These are phyloP conservation scores for Vaccinium vitisidaea DNA, from an alignment of 148 eudicot species.

Conservation along the genomic window DNA sequence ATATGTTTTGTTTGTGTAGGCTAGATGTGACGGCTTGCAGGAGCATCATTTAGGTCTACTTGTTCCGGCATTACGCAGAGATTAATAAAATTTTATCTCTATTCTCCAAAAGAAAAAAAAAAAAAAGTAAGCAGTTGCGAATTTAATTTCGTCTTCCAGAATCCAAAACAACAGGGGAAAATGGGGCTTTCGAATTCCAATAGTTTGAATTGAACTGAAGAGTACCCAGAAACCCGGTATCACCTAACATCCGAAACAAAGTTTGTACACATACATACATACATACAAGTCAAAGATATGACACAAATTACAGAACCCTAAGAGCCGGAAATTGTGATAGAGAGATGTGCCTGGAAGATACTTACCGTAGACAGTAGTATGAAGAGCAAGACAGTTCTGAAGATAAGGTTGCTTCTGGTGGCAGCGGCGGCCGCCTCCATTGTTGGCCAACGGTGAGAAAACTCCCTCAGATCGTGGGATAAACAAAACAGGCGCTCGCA, in stretches of 20 bases:
- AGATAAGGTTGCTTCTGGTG: background rate
- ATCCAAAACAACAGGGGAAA: background rate
- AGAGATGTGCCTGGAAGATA: background rate
- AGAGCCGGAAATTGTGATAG: background rate
- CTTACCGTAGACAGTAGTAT: constrained; percentile 15
- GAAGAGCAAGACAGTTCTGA: constrained; percentile 1
- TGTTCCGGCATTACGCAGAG: too few relatives aligned
- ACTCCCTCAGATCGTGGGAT: background rate
- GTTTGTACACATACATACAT: background rate
- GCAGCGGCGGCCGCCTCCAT: background rate
- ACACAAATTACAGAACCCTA: background rate
- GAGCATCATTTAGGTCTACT: too few relatives aligned
- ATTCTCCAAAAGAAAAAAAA: too few relatives aligned
- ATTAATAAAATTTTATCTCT: too few relatives aligned
- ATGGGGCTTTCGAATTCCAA: background rate
- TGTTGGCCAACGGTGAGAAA: background rate
- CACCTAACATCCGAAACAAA: background rate
- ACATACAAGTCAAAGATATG: background rate
- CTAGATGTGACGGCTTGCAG: too few relatives aligned
- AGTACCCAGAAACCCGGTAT: background rate
- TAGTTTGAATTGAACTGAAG: background rate
- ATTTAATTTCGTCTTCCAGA: background rate
- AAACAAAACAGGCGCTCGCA: background rate
- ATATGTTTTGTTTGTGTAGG: too few relatives aligned
- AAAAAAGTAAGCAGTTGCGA: background rate